Percentiles rank a stretch among this genome's conserved stretches.
These are phyloP conservation scores for Maudiozyma saulgeensis DNA, from an alignment of 805 yeast species.

Conservation along the genomic window DNA sequence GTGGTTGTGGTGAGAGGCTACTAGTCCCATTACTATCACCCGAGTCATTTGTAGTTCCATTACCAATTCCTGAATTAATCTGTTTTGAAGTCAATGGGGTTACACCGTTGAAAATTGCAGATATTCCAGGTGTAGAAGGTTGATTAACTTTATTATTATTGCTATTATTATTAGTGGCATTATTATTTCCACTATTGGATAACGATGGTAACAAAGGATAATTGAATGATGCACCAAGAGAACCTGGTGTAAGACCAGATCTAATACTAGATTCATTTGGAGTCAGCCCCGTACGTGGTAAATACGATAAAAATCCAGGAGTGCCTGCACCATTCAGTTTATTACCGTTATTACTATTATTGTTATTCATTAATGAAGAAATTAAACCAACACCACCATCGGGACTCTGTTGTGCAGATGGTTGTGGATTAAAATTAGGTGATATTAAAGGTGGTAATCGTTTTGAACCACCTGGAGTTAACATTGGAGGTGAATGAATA, in stretches of 20 bases:
- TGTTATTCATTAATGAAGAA: not conserved
- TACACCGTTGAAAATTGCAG: not conserved
- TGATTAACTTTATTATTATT: not conserved
- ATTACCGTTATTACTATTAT: not conserved
- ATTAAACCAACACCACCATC: not conserved
- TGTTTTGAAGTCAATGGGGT: not conserved
- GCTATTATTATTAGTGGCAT: not conserved
- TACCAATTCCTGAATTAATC: not conserved
- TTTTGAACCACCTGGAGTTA: slow-evolving; percentile 51
- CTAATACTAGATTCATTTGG: slow-evolving; percentile 70
- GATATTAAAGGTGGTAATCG: slow-evolving; percentile 37
- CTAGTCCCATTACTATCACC: no score
- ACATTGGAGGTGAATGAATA: slow-evolving; percentile 33
- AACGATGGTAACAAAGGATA: slow-evolving; percentile 14
- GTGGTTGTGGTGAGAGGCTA: no score
- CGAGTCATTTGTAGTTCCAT: no score
- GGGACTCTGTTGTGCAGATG: slow-evolving; percentile 1
- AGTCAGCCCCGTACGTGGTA: slow-evolving; percentile 49
- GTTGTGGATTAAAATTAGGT: slow-evolving; percentile 5
- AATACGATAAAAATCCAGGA: slow-evolving; percentile 7
- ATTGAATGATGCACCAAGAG: slow-evolving; percentile 18
- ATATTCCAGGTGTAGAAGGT: slow-evolving; percentile 3
- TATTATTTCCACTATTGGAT: not conserved
- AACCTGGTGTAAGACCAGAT: slow-evolving; percentile 62
- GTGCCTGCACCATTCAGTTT: slow-evolving; percentile 1